Evolutionary conservation across 352 stramenopile genomes (phyloP), one percentile per base, ranked within the genome.

Genomic region (Pseudoperonospora humuli): DNA sequence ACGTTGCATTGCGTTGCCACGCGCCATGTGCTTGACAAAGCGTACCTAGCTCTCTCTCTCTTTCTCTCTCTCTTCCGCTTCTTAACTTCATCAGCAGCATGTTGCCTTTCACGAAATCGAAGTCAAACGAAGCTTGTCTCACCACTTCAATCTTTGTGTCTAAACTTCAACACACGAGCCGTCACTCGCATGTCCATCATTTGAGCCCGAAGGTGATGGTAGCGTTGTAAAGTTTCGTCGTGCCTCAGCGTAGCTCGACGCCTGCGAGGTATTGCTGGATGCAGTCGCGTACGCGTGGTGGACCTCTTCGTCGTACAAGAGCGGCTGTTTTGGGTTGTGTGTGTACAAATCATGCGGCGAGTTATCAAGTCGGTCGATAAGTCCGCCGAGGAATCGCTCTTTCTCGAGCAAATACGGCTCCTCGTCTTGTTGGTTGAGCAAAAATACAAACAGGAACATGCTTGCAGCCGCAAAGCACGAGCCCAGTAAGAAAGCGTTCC

Each of bases 391-490:
- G 15, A 58, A 64, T 7, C 47, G 26, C 10, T 66, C 43, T 42
- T 64, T 47, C 10, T 54, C 34, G 47, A 49, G 42, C 39, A 57
- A 37, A 26, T 50, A 25, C 10, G 50, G 41, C 47, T 72, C 49
- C 28, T 82, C 72, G 45, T 84, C 67, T 48, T 87, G 73, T 47
- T 86, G 73, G 57, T 90, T 85, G 36, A 89, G 73, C 42, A 77
- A 69, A 62, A 86, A 87, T 17, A 87, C 77, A 47, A 85, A 82
- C 9, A 90, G 64, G 45, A 90, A 84, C 70, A 87, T 84, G 42
- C 61, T 71, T 24, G 75, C 77, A 3, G 75, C 77, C 2, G 77
- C 77, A 46, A 86, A 65, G 55, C 74, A 84, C 49, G 75, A 84
- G 38, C 70, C 69, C 20, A 85, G 32, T 13, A 90, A 46, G 51